Evolutionary conservation across 2,329 filamentous ascomycete genomes (phyloP), one percentile per base, ranked within the genome.

Genomic region (Didymella pinodella): DNA sequence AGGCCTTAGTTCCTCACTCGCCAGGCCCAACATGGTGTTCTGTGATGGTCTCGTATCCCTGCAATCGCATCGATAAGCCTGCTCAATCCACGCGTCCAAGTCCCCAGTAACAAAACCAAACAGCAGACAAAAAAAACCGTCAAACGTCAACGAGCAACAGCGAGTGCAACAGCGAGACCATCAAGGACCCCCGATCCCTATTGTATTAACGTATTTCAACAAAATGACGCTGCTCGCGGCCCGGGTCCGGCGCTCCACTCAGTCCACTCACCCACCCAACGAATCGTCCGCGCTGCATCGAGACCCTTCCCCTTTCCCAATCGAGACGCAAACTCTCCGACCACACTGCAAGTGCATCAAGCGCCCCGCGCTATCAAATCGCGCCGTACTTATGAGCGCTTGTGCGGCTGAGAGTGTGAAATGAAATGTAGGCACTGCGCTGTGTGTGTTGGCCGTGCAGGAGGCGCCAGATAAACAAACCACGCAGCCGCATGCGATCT

Each of bases 1-100:
- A 12, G 80, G 80, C 50, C 78, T 78, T 11, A 55, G 34, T 32
- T 54, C 40, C 32, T 60, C 43, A 55, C 44, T 60, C 51, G 55
- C 57, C 57, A 44, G 57, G 57, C 28, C 47, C 52, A 48, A 60
- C 57, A 60, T 60, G 52, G 43, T 55, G 52, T 48, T 52, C 47
- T 41, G 51, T 60, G 44, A 60, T 60, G 52, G 51, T 52, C 38
- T 41, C 52, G n/a, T 45, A 47, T 50, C 46, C 56, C 50, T 46
- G 50, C 47, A 16, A 51, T 46, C 40, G 56, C 56, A 59, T 59
- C 50, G 56, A 59, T 58, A 59, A 47, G 51, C 56, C 49, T 40
- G 51, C 51, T 40, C 25, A 18, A 29, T 22, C 36, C n/a, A 31
- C 31, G 26, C 32, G 41, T 34, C 29, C 32, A 29, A 32, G 12